Evolutionary conservation across 495 filamentous ascomycete species (phyloP), one percentile per base, ranked within the genome.

Genomic region (Penicillium atrosanguineum): DNA sequence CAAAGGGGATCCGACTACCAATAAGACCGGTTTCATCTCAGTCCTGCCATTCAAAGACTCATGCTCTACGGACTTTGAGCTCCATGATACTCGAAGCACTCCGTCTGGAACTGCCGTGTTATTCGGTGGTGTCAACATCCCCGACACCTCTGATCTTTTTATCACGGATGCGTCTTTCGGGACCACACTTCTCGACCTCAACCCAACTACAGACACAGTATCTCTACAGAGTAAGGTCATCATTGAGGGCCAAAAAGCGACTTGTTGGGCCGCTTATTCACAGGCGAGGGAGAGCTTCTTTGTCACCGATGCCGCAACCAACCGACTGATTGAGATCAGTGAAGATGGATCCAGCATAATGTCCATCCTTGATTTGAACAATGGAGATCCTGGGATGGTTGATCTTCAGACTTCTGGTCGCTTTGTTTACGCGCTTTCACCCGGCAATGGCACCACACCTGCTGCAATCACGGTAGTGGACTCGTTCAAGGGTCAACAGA

Each of bases 151-250:
- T 14, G 64, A 62, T 52, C 44, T 86, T 40, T 74, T 87, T 52
- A 71, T 69, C 0, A 80, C 82, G 0, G 83, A 86, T 50, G 76
- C 82, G 3, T 74, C 74, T 0, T 80, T 86, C 39, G 83, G 83
- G 23, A 73, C 66, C 0, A 71, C 65, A 0, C 64, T 79, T 16
- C 65, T 86, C 14, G 51, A 62, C 8, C 29, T 76, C 60, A 55
- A 74, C 52, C 12, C 54, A 5, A 15, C 15, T 7, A 48, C 28
- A 31, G 28, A 31, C 7, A 9, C 7, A 1, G 28, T 31, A 1
- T 31, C 28, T 31, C 28, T 31, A 48, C 4, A 46, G 41, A 8
- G 0, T 2, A 55, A 60, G 0, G 62, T 73, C 21, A 52, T 55
- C n/a, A 69, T 86, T 42, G 46, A 53, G 0, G 77, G 62, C 43